Percentiles rank a stretch among this genome's conserved stretches.
Conservation (phyloP, 192 early-diverging fungal genomes). For the Phlyctochytrium planicorne region DNA sequence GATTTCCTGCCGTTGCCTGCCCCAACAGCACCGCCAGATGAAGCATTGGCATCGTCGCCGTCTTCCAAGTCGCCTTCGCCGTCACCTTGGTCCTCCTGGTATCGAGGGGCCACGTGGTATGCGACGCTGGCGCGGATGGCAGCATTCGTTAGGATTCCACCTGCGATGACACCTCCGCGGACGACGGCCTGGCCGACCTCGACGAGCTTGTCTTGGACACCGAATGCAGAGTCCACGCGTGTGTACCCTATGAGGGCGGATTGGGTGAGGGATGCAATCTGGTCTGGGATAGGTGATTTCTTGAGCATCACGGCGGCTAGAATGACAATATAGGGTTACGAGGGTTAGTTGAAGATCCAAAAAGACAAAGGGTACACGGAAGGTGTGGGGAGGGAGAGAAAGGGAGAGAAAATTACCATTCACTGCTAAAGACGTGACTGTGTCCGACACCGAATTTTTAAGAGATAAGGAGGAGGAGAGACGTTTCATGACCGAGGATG, state of each 20-base stretch:
- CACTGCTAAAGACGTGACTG: too few species aligned
- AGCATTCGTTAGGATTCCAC: constrained; percentile 37
- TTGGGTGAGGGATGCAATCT: constrained; percentile 17
- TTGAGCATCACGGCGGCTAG: constrained; percentile 43
- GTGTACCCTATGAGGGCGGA: constrained; percentile 28
- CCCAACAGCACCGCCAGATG: too few species aligned
- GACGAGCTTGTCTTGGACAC: constrained; percentile 31
- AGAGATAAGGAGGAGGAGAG: too few species aligned
- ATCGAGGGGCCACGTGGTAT: constrained; percentile 35
- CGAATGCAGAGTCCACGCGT: constrained; percentile 40
- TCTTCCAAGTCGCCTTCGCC: constrained; percentile 8
- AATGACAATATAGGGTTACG: too few species aligned
- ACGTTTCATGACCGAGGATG: too few species aligned
- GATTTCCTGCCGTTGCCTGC: too few species aligned
- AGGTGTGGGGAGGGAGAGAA: too few species aligned
- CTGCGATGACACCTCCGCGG: constrained; percentile 28
- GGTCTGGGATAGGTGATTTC: constrained; percentile 41
- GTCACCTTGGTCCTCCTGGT: constrained; percentile 27
- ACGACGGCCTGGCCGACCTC: constrained; percentile 33
- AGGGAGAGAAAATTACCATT: too few species aligned
- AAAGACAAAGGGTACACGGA: too few species aligned
- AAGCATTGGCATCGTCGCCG: neutral
- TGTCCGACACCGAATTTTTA: too few species aligned
- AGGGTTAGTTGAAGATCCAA: too few species aligned
- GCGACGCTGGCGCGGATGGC: constrained; percentile 39